Evolutionary conservation across 148 eudicot genomes (phyloP).

Genomic region (Chenopodium album): DNA sequence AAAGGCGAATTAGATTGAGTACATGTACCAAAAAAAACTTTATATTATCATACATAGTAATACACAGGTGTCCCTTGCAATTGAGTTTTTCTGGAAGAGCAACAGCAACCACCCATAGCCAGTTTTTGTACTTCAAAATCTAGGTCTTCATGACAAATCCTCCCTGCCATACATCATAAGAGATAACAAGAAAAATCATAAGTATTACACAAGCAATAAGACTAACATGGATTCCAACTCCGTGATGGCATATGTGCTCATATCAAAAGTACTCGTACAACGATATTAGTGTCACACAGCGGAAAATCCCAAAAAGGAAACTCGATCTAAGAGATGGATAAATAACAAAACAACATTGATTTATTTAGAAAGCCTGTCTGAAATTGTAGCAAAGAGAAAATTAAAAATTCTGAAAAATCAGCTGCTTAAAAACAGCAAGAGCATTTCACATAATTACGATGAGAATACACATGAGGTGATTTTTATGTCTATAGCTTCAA

Average conservation of each 20-base stretch:
- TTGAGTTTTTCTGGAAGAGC: conserved; percentile 66
- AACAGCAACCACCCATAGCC: conserved; percentile 83
- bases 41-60: conserved; percentile 66
- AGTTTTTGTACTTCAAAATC: conserved; percentile 23
- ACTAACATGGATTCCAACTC: neutral
- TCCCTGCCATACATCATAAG: conserved; percentile 5
- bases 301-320: neutral
- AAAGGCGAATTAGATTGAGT: no score
- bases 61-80: conserved; percentile 77
- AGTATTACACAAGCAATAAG: conserved; percentile 1
- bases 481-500: neutral
- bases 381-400: neutral
- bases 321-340: neutral
- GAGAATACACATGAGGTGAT: neutral
- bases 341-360: no score
- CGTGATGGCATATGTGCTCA: neutral
- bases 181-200: conserved; percentile 7
- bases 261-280: neutral
- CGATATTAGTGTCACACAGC: neutral
- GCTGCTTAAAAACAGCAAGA: neutral
- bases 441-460: neutral
- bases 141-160: conserved; percentile 32
- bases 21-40: neutral
- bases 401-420: neutral
- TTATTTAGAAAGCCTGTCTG: neutral